Conservation (phyloP, 2,329 filamentous ascomycete species). For the Sphaerulina vaccinii region DNA sequence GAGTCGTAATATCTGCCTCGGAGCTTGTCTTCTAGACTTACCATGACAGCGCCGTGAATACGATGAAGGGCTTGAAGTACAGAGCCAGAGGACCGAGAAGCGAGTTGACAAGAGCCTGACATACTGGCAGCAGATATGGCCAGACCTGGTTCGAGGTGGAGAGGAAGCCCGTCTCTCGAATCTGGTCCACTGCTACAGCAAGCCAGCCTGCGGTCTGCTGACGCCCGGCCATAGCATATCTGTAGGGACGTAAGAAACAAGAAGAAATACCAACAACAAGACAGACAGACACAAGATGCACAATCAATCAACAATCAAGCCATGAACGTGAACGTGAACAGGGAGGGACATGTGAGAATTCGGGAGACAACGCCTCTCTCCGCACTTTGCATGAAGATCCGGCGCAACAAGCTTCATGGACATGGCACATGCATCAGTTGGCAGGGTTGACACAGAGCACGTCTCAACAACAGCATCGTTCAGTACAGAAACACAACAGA, state of each 20-base stretch:
- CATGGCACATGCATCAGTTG: too few species aligned
- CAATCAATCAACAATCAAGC: too few species aligned
- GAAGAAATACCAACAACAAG: too few species aligned
- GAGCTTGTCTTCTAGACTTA: constrained; percentile 6
- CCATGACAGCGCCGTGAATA: constrained; percentile 26
- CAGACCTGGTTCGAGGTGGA: constrained; percentile 1
- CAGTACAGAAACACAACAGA: too few species aligned
- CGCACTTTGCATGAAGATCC: too few species aligned
- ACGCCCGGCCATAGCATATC: constrained; percentile 12
- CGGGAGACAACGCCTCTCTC: too few species aligned
- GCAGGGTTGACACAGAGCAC: too few species aligned
- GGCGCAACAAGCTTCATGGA: too few species aligned
- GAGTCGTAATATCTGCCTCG: not conserved
- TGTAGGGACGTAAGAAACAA: not conserved
- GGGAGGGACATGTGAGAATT: too few species aligned
- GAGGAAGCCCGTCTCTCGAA: not conserved
- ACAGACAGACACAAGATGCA: not conserved
- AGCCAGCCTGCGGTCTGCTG: constrained; percentile 9
- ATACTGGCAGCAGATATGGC: not conserved
- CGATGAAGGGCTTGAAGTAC: constrained; percentile 27
- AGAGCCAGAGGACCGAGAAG: constrained; percentile 22
- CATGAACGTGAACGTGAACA: too few species aligned
- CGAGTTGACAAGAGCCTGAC: constrained; percentile 4
- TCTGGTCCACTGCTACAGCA: constrained; percentile 7
- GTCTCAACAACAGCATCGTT: too few species aligned